Conservation (phyloP, 192 early-diverging fungal species). For the Coemansia sp. region DNA sequence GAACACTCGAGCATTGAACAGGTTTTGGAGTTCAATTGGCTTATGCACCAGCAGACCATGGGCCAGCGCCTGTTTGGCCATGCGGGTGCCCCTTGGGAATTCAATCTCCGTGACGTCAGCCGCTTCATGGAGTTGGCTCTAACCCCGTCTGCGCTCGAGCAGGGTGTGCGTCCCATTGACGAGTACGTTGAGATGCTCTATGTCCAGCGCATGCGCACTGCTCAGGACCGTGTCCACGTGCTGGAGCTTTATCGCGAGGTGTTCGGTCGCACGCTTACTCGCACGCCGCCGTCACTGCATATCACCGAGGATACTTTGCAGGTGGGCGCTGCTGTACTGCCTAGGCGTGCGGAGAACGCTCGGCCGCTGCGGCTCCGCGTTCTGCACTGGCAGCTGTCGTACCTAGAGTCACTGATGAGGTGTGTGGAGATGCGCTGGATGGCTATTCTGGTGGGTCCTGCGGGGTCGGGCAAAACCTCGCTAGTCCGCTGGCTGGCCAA, state of each 20-base stretch:
- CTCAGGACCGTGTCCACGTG: constrained; percentile 69
- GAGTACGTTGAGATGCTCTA: constrained; percentile 85
- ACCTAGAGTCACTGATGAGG: constrained; percentile 79
- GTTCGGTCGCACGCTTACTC: constrained; percentile 43
- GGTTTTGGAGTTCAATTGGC: constrained; percentile 74
- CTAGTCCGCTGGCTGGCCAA: constrained; percentile 82
- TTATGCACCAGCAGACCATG: constrained; percentile 87
- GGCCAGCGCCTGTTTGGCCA: constrained; percentile 72
- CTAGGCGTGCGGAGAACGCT: constrained; percentile 47
- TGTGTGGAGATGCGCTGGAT: constrained; percentile 91
- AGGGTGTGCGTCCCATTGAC: constrained; percentile 27
- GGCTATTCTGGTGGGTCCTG: constrained; percentile 85
- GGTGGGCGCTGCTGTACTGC: constrained; percentile 66
- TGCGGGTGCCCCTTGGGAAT: constrained; percentile 94
- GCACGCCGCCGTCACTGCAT: constrained; percentile 41
- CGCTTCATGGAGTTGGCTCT: constrained; percentile 87
- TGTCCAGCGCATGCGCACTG: constrained; percentile 85
- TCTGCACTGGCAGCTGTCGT: constrained; percentile 65
- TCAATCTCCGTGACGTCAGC: constrained; percentile 96
- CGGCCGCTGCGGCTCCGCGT: constrained; percentile 58
- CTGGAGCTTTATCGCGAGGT: constrained; percentile 60
- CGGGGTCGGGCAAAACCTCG: constrained; percentile 87
- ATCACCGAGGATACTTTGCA: constrained; percentile 58
- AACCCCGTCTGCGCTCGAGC: constrained; percentile 17
- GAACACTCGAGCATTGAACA: constrained; percentile 48